Evolutionary conservation across 805 yeast genomes (phyloP).

Genomic region (Monosporozyma solicola): DNA sequence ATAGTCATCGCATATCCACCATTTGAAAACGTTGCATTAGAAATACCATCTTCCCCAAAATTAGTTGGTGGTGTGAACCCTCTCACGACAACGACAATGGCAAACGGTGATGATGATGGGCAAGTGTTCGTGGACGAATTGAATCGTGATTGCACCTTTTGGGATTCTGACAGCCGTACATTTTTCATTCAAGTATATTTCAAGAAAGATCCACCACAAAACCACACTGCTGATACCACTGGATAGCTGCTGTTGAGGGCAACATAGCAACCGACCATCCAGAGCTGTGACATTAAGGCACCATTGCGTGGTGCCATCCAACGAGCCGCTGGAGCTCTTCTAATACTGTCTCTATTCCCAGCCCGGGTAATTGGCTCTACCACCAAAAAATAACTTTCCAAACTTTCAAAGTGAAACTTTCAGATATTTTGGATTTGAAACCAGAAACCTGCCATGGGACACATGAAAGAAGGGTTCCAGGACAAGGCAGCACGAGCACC

Average conservation of each 20-base stretch:
- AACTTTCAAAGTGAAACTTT: not conserved
- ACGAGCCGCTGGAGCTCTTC: no score
- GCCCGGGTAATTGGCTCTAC: not conserved
- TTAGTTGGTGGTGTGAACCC: slow-evolving; percentile 31
- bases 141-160: slow-evolving; percentile 48
- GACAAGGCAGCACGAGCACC: not conserved
- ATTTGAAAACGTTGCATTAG: slow-evolving; percentile 70
- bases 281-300: no score
- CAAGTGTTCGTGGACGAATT: slow-evolving; percentile 26
- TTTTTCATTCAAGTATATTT: slow-evolving; percentile 67
- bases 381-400: not conserved
- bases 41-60: slow-evolving; percentile 48
- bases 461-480: not conserved
- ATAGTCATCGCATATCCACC: slow-evolving; percentile 83
- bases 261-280: not conserved
- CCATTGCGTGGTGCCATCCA: no score
- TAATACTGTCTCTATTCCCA: no score
- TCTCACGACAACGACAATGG: slow-evolving; percentile 20
- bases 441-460: not conserved
- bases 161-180: slow-evolving; percentile 62
- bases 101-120: slow-evolving; percentile 15
- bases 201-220: not conserved
- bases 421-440: not conserved
- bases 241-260: not conserved
- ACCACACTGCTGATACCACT: not conserved